Evolutionary conservation across 1,139 yeast species (phyloP).

Genomic region (Suhomyces terraborum): DNA sequence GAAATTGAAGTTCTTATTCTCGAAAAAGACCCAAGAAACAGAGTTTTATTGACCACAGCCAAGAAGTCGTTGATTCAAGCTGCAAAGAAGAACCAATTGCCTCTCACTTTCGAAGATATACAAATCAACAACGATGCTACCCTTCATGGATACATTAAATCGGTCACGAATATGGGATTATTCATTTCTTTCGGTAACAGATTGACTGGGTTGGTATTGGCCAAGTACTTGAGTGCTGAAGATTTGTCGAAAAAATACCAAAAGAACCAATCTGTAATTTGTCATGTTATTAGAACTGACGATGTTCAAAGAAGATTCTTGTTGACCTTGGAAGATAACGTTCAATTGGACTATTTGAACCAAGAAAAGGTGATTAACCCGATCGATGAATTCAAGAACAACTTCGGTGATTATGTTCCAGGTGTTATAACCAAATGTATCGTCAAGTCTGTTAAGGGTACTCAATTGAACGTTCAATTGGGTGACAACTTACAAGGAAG

Average conservation of each 20-base stretch:
- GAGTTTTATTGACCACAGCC: slow-evolving; percentile 61
- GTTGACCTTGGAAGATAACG: slow-evolving; percentile 53
- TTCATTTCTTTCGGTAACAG: slow-evolving; percentile 82
- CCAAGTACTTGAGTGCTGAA: slow-evolving; percentile 65
- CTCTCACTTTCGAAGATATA: slow-evolving; percentile 61
- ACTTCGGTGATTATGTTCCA: slow-evolving; percentile 53
- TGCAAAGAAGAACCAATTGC: slow-evolving; percentile 57
- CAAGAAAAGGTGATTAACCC: slow-evolving; percentile 49
- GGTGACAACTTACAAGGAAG: slow-evolving; percentile 84
- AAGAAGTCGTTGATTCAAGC: slow-evolving; percentile 71
- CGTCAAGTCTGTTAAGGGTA: slow-evolving; percentile 64
- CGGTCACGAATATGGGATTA: slow-evolving; percentile 75
- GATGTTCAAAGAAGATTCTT: slow-evolving; percentile 71
- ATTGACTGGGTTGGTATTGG: slow-evolving; percentile 80
- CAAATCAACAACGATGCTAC: slow-evolving; percentile 43
- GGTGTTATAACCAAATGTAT: slow-evolving; percentile 65
- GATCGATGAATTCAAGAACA: slow-evolving; percentile 53
- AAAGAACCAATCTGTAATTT: slow-evolving; percentile 67
- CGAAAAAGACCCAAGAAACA: slow-evolving; percentile 64
- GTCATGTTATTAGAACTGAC: slow-evolving; percentile 64
- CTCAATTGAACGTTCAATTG: slow-evolving; percentile 73
- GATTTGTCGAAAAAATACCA: slow-evolving; percentile 60
- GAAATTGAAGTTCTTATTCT: slow-evolving; percentile 61
- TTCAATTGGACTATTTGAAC: slow-evolving; percentile 27
- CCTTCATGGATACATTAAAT: slow-evolving; percentile 73